Conservation (phyloP, 2,329 filamentous ascomycete genomes). For the Ceratocystis huliohia region DNA sequence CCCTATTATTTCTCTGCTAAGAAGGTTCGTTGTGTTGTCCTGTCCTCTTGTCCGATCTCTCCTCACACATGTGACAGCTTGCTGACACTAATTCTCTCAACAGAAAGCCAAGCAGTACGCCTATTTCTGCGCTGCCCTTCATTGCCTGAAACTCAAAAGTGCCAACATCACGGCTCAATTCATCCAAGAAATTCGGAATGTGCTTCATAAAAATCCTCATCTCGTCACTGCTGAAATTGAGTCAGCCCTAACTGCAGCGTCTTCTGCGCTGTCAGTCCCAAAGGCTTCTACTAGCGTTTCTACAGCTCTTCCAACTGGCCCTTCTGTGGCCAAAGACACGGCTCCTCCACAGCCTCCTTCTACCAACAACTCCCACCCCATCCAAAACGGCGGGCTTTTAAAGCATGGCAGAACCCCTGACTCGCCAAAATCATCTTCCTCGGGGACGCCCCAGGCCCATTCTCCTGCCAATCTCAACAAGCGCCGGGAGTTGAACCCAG, state of each 20-base stretch:
- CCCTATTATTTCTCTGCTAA: constrained; percentile 34
- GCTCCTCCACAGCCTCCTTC: neutral
- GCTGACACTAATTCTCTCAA: neutral
- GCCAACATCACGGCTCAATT: neutral
- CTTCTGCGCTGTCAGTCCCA: neutral
- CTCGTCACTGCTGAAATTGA: neutral
- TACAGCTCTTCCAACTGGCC: no score
- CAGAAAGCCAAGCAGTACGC: constrained; percentile 41
- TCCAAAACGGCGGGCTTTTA: neutral
- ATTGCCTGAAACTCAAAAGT: constrained; percentile 20
- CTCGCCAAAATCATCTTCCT: neutral
- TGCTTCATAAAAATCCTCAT: neutral
- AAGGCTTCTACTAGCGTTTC: neutral
- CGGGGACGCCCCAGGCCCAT: neutral
- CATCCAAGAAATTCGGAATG: neutral
- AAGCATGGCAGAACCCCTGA: neutral
- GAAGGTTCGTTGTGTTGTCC: constrained; percentile 30
- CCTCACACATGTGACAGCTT: neutral
- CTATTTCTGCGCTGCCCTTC: constrained; percentile 36
- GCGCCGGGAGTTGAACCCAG: neutral
- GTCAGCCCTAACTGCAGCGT: neutral
- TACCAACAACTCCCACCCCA: neutral
- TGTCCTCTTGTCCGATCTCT: neutral
- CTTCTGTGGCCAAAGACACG: neutral
- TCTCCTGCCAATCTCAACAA: neutral